A percentile compares a stretch with the other conserved stretches of the same genome.
Conservation (phyloP, 345 rosid species). For the Cochlearia excelsa region DNA sequence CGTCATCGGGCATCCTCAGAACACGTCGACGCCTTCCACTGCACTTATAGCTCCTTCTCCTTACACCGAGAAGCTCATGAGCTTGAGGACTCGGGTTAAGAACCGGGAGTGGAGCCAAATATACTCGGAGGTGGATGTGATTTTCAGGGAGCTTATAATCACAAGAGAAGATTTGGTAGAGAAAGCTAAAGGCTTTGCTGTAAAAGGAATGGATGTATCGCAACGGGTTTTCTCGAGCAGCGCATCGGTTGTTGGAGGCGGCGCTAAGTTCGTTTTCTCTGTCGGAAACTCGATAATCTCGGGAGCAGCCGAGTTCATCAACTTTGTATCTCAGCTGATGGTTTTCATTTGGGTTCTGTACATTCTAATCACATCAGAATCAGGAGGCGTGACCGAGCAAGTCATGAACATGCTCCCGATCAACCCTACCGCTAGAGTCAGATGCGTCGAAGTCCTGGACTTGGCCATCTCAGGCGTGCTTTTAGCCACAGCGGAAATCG, state of each 20-base stretch:
- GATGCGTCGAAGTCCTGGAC: conserved; percentile 88
- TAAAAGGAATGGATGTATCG: conserved; percentile 72
- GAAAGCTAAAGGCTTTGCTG: conserved; percentile 79
- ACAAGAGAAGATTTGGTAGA: conserved; percentile 77
- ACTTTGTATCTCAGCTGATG: conserved; percentile 77
- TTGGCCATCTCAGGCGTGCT: conserved; percentile 84
- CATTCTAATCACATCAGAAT: conserved; percentile 80
- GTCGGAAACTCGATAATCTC: conserved; percentile 63
- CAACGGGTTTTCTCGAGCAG: conserved; percentile 64
- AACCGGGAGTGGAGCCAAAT: conserved; percentile 75
- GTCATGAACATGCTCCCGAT: conserved; percentile 86
- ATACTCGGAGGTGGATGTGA: conserved; percentile 66
- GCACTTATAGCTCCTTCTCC: conserved; percentile 62
- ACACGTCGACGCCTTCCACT: conserved; percentile 50
- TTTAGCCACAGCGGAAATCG: conserved; percentile 88
- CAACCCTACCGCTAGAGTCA: conserved; percentile 49
- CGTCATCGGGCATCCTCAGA: conserved; percentile 47
- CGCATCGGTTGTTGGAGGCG: conserved; percentile 71
- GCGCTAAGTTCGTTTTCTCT: conserved; percentile 65
- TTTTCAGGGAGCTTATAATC: conserved; percentile 72
- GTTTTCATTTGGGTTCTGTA: conserved; percentile 86
- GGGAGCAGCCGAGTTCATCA: conserved; percentile 93
- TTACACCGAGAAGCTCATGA: conserved; percentile 67
- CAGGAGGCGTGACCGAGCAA: conserved; percentile 95
- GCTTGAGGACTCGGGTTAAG: conserved; percentile 49